A percentile compares a stretch with the other conserved stretches of the same genome.
Evolutionary conservation across 495 filamentous ascomycete genomes (phyloP).

Genomic region (Daldinia bambusicola): DNA sequence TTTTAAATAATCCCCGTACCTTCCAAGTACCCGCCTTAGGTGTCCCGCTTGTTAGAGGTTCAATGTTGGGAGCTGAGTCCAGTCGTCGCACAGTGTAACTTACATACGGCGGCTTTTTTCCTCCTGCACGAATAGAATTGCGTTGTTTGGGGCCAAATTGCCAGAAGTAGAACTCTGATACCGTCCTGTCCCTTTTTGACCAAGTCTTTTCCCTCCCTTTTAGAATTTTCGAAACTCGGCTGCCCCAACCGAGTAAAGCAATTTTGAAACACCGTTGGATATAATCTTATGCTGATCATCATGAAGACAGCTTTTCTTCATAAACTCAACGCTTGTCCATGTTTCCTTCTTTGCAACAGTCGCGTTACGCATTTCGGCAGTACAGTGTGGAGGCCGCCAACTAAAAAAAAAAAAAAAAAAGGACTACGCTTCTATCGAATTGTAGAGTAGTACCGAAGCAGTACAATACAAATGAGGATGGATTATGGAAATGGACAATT

Average conservation of each 20-base stretch:
- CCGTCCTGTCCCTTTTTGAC: slow-evolving; percentile 1
- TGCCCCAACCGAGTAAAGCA: slow-evolving; percentile 12
- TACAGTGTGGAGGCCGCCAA: slow-evolving; percentile 42
- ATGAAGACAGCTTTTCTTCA: not conserved
- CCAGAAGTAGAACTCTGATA: slow-evolving; percentile 34
- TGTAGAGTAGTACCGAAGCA: slow-evolving; percentile 27
- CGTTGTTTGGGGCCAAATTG: slow-evolving; percentile 24
- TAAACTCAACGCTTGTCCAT: slow-evolving; percentile 8
- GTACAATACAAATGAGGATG: slow-evolving; percentile 13
- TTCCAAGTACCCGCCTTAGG: not conserved
- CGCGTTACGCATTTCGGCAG: slow-evolving; percentile 8
- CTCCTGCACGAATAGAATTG: slow-evolving; percentile 33
- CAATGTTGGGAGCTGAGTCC: slow-evolving; percentile 1
- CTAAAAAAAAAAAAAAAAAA: slow-evolving; percentile 23
- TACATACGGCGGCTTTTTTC: not conserved
- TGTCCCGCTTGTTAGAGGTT: slow-evolving; percentile 1
- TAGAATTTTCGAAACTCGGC: slow-evolving; percentile 17
- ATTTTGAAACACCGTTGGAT: slow-evolving; percentile 32
- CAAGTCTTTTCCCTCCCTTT: slow-evolving; percentile 16
- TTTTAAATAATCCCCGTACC: not conserved
- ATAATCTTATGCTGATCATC: slow-evolving; percentile 22
- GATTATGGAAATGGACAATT: slow-evolving; percentile 16
- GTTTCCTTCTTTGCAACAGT: not conserved
- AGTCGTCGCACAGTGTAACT: slow-evolving; percentile 22
- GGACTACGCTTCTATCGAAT: slow-evolving; percentile 7